Percentiles rank a stretch among this genome's conserved stretches.
phyloP scores from a whole-genome alignment of 176 grass and related monocot genomes.

The Zoysia japonica region DNA sequence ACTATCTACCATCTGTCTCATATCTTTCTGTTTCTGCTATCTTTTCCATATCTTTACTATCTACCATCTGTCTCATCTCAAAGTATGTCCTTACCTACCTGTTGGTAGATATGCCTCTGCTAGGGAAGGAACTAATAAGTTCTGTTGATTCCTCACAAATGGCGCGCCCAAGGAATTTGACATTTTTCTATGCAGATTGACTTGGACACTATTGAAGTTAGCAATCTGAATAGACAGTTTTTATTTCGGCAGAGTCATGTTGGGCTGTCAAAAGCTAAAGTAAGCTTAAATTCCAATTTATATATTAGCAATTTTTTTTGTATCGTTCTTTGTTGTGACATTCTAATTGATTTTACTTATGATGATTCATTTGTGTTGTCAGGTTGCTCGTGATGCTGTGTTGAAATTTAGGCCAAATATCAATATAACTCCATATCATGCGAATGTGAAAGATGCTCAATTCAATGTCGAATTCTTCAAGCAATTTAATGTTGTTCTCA shows the following conservation, averaged over 20 bases:
- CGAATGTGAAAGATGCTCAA: slow-evolving; percentile 86
- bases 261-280: slow-evolving; percentile 95
- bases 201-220: slow-evolving; percentile 98
- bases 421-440: slow-evolving; percentile 81
- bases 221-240: slow-evolving; percentile 98
- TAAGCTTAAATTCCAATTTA: slow-evolving; percentile 26
- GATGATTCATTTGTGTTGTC: slow-evolving; percentile 18
- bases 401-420: slow-evolving; percentile 85
- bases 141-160: neutral
- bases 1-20: neutral
- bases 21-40: neutral
- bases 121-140: neutral
- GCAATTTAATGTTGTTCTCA: slow-evolving; percentile 94
- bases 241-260: slow-evolving; percentile 96
- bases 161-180: slow-evolving; percentile 10
- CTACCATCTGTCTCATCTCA: too few species aligned
- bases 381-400: slow-evolving; percentile 92
- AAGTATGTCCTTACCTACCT: neutral
- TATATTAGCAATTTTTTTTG: neutral
- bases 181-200: slow-evolving; percentile 71
- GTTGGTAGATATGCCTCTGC: slow-evolving; percentile 18
- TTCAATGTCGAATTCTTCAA: slow-evolving; percentile 97
- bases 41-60: too few species aligned
- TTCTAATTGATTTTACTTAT: slow-evolving; percentile 3
- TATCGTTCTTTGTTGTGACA: neutral